Evolutionary conservation across 1,139 yeast genomes (phyloP), one percentile per base, ranked within the genome.

Genomic region (Hyphopichia burtonii): DNA sequence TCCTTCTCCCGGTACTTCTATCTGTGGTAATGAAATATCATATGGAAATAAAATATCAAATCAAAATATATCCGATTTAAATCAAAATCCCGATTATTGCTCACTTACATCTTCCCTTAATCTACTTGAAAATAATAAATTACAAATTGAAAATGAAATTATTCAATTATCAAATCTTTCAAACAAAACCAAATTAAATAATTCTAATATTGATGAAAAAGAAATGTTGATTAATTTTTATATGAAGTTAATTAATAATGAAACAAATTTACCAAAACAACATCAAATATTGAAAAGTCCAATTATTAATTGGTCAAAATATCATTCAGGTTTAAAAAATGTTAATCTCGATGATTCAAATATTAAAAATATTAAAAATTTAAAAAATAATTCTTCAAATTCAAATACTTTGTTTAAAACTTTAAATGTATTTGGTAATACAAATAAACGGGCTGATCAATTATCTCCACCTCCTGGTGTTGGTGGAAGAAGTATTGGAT

Each of bases 21-120:
- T 15, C 4, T 5, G 14, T 27, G 30, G 14, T 27, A 27, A 27
- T n/a, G 14, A 20, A 20, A 20, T 20, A n/a, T n/a, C n/a, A n/a
- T n/a, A n/a, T n/a, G n/a, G n/a, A n/a, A n/a, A n/a, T n/a, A n/a
- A n/a, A n/a, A 20, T n/a, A 27, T 14, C 7, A 27, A 27, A 17
- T 8, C 17, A 33, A n/a, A 28, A 35, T 27, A 23, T 12, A 23
- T 17, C 23, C 7, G 17, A 36, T 25, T 30, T 36, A 11, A 25
- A 58, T 38, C 47, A 56, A 14, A 71, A 73, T 48, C 54, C 71
- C 12, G 78, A 72, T 54, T 72, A 69, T 49, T 56, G 69, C 33
- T 60, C 74, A 5, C 62, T 73, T 39, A 51, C 67, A 1, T 62
- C 73, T 17, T 56, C 73, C 6, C 62, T 64, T 36, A 56, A 71